Base-by-base conservation (phyloP, 129 eudicot species). In the Saussurea involucrata region DNA sequence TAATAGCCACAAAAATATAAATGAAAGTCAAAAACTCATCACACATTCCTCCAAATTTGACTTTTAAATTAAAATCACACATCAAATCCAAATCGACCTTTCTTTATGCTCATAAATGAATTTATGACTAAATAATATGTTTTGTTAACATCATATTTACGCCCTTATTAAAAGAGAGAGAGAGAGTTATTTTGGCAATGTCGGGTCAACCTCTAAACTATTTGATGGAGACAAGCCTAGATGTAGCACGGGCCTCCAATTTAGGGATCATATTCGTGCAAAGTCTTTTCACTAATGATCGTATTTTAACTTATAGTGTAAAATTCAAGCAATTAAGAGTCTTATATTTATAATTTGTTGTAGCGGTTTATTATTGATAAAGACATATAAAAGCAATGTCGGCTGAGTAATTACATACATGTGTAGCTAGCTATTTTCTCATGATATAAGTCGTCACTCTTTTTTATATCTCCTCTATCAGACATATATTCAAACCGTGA, bases 11-110 rank as follows among this genome's bases (percentile, higher is more conserved):
- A 10, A 58, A 58, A 31, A 9, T 37, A 6, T 0, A 11, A 17
- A 40, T 44, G 0, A 25, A 71, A n/a, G 76, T 71, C 65, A 71
- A 71, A 71, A 71, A 25, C 25, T 27, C 76, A 46, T 49, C 65
- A 53, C 65, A 18, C 49, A 4, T 46, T 27, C 24, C 8, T 25
- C 64, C 75, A 24, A 25, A 44, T 0, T 71, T 49, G 76, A 71
- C 76, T 17, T 68, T n/a, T 8, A 5, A 10, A 8, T 4, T 53
- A n/a, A 68, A 20, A 8, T 10, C 12, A 1, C 27, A 60, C 65
- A 22, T 20, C 28, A 60, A 60, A 60, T 60, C 27, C 15, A 22
- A 9, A 1, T 6, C 28, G 0, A 8, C 4, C 27, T 60, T 60
- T 60, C 10, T 10, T 60, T 60, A 17, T 53, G 22, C 9, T n/a